A percentile compares a stretch with the other conserved stretches of the same genome.
These are phyloP conservation scores for Malus asiatica DNA, from an alignment of 306 rosid species.

Conservation along the genomic window DNA sequence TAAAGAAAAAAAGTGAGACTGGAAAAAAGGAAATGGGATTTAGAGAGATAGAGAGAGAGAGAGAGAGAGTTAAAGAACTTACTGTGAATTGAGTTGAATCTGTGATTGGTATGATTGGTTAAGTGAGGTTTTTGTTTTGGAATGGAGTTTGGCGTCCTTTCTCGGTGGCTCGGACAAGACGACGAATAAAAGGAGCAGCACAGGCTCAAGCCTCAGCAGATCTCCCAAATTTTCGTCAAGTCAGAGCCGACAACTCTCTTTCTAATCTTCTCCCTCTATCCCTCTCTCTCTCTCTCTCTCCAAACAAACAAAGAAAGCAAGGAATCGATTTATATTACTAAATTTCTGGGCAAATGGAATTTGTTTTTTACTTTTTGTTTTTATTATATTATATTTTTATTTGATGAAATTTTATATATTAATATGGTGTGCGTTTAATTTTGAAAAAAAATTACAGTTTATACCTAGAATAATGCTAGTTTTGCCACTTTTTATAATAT, in stretches of 20 bases:
- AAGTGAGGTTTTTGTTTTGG: conserved; percentile 12
- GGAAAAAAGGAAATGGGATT: neutral
- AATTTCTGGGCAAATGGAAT: neutral
- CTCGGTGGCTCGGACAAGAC: conserved; percentile 33
- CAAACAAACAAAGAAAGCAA: neutral
- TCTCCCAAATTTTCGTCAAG: conserved; percentile 33
- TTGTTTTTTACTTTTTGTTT: too few relatives aligned
- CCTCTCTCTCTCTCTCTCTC: neutral
- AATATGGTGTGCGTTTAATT: neutral
- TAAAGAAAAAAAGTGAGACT: neutral
- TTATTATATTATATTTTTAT: neutral
- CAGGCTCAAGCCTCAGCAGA: conserved; percentile 13
- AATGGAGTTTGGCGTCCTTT: conserved; percentile 28
- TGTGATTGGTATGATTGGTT: conserved; percentile 4
- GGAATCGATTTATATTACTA: neutral
- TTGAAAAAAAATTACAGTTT: too few relatives aligned
- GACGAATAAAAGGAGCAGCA: conserved; percentile 31
- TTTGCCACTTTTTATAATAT: too few relatives aligned
- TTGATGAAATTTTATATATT: neutral
- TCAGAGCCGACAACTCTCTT: conserved; percentile 34
- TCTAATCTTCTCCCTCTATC: neutral
- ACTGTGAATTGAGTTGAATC: conserved; percentile 33
- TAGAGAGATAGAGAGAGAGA: neutral
- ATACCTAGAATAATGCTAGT: too few relatives aligned
- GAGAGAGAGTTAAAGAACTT: neutral